Base-by-base conservation (phyloP, 1,284 basidiomycete genomes). In the Bjerkandera adusta region DNA sequence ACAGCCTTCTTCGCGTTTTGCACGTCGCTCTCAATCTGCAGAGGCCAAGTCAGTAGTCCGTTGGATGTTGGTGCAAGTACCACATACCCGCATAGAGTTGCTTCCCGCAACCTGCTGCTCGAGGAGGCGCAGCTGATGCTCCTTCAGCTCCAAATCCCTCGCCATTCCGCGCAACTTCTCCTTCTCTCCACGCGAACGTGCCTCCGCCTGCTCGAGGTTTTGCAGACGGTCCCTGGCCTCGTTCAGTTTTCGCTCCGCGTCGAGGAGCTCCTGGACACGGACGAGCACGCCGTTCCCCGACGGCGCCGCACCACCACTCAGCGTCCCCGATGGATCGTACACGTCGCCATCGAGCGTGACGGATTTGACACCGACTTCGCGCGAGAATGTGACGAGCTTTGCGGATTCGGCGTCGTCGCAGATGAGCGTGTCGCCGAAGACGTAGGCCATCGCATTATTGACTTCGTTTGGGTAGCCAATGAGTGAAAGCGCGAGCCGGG, bases 331-430 rank as follows among this genome's bases (percentile, higher is more conserved):
- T 0, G 97, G 96, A 57, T 99, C 96, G 67, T 99, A 99, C 5
- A 97, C 84, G 60, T 99, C 97, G 13, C 97, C 97, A 21, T 94
- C 87, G 15, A 96, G 74, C 1, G 97, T 99, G 43, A 99, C 94
- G 10, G 90, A 94, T 49, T 86, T 86, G 51, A 89, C 81, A 24
- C 83, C 78, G 13, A 88, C 77, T 21, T 84, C 77, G 5, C 67
- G 72, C 20, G 75, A 68, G 70, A 97, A 99, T 0, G 97, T 97
- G 33, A 97, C 90, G 0, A 74, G 71, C 62, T 95, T 92, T 6
- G 97, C 97, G 0, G 93, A 81, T 24, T 86, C 84, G 3, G 94
- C 83, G 61, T 97, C 93, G 36, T 87, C 83, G 64, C 95, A 98
- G 61, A 99, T 84, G 52, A 99, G 77, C 1, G 92, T 94, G 62